Conservation (phyloP, 2,329 filamentous ascomycete genomes). For the Colletotrichum endophyticum region DNA sequence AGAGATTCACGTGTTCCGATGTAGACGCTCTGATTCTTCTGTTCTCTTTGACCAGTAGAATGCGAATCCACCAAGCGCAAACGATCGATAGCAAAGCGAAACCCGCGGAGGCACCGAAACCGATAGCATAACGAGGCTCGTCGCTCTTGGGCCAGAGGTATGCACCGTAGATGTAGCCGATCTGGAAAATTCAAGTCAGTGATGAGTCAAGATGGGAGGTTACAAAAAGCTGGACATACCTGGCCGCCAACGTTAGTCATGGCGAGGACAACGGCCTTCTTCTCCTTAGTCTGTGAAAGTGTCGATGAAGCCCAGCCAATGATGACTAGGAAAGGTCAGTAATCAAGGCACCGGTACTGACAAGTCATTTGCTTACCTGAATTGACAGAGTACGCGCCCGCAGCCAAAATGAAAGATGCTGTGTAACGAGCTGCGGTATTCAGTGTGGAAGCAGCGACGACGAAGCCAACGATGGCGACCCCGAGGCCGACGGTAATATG, state of each 20-base stretch:
- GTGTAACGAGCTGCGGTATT: constrained; percentile 44
- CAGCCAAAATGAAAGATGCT: constrained; percentile 46
- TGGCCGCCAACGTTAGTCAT: constrained; percentile 53
- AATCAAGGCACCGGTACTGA: accelerated
- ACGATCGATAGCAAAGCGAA: constrained; percentile 40
- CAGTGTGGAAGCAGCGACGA: constrained; percentile 40
- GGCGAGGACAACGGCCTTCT: constrained; percentile 50
- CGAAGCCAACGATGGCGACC: constrained; percentile 46
- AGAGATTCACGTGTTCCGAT: constrained; percentile 38
- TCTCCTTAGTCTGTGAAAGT: constrained; percentile 52
- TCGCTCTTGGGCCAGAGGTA: constrained; percentile 53
- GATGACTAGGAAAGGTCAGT: constrained; percentile 33
- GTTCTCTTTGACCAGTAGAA: constrained; percentile 46
- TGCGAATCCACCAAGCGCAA: constrained; percentile 47
- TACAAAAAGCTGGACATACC: neutral
- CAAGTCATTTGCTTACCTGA: neutral
- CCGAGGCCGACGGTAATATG: constrained; percentile 51
- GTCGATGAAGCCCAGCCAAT: constrained; percentile 51
- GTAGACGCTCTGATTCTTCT: constrained; percentile 38
- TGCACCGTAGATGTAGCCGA: constrained; percentile 54
- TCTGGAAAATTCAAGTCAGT: constrained; percentile 23
- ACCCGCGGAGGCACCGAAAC: constrained; percentile 47
- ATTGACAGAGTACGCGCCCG: constrained; percentile 46
- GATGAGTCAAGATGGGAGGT: too few relatives aligned
- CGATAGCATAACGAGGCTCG: constrained; percentile 48